A percentile compares a stretch with the other conserved stretches of the same genome.
Conservation (phyloP, 306 rosid species). For the Comarum palustre region DNA sequence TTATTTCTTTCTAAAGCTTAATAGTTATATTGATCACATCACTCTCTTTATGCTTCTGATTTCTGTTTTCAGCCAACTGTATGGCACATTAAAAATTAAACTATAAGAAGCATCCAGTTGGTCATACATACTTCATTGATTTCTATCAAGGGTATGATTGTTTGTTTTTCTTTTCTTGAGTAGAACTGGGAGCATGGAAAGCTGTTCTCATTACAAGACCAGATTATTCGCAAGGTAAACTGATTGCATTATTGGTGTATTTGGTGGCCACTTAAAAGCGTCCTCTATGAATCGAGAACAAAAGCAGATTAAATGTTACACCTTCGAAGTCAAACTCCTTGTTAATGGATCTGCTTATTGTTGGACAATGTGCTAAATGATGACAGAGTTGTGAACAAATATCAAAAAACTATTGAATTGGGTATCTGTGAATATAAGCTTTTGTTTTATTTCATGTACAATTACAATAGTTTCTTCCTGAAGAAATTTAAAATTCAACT, state of each 20-base stretch:
- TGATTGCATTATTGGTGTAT: constrained; percentile 11
- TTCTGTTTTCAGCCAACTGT: not conserved
- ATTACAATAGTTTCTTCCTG: not conserved
- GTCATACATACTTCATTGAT: not conserved
- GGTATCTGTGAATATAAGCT: not conserved
- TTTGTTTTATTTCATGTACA: not conserved
- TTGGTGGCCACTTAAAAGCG: constrained; percentile 2
- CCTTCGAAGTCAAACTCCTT: constrained; percentile 16
- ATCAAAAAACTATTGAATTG: constrained; percentile 4
- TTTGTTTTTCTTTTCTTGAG: constrained; percentile 21
- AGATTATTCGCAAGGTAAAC: constrained; percentile 76
- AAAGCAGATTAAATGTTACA: constrained; percentile 6
- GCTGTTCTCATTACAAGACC: constrained; percentile 81
- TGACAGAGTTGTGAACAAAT: not conserved
- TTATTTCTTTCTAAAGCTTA: not conserved
- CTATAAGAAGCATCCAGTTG: constrained; percentile 2
- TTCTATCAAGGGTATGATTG: not conserved
- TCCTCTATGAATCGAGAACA: constrained; percentile 9
- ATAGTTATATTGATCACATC: not conserved
- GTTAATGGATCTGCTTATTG: constrained; percentile 19
- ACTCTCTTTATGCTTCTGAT: constrained; percentile 10
- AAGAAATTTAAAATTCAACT: not conserved
- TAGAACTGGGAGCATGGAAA: constrained; percentile 79
- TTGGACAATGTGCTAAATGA: not conserved
- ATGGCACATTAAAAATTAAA: not conserved